phyloP scores from a whole-genome alignment of 352 stramenopile genomes.

The Pythium myriotylum region DNA sequence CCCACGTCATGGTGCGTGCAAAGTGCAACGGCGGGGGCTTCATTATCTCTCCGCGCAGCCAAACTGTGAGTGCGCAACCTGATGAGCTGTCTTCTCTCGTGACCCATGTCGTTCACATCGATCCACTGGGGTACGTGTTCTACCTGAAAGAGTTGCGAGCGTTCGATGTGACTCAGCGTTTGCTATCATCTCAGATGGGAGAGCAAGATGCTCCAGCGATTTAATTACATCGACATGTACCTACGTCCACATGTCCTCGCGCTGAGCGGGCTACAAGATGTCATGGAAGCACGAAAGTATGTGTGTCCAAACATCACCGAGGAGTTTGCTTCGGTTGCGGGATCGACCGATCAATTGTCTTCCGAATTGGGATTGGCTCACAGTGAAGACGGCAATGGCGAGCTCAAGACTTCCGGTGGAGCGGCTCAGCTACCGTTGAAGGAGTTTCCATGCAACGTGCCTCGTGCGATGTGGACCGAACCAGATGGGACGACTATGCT shows the following conservation, averaged over 20 bases:
- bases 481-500: slow-evolving; percentile 67
- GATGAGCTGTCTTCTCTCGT: slow-evolving; percentile 71
- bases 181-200: slow-evolving; percentile 39
- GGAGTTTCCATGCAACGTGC: slow-evolving; percentile 58
- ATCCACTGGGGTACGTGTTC: slow-evolving; percentile 45
- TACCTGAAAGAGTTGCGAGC: background rate
- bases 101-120: slow-evolving; percentile 71
- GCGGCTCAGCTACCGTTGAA: slow-evolving; percentile 27
- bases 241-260: slow-evolving; percentile 38
- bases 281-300: slow-evolving; percentile 80
- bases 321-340: slow-evolving; percentile 46
- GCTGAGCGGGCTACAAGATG: slow-evolving; percentile 51
- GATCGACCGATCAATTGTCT: slow-evolving; percentile 17
- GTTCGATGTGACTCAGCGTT: no score
- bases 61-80: slow-evolving; percentile 7
- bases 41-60: slow-evolving; percentile 53
- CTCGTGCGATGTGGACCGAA: slow-evolving; percentile 71
- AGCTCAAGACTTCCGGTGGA: slow-evolving; percentile 4
- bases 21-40: slow-evolving; percentile 67
- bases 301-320: slow-evolving; percentile 69
- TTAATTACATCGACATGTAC: slow-evolving; percentile 64
- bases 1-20: slow-evolving; percentile 57
- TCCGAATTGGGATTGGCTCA: slow-evolving; percentile 5
- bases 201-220: slow-evolving; percentile 55
- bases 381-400: slow-evolving; percentile 24